Evolutionary conservation across 257 asterid species (phyloP).

Genomic region (Anisodus acutangulus): DNA sequence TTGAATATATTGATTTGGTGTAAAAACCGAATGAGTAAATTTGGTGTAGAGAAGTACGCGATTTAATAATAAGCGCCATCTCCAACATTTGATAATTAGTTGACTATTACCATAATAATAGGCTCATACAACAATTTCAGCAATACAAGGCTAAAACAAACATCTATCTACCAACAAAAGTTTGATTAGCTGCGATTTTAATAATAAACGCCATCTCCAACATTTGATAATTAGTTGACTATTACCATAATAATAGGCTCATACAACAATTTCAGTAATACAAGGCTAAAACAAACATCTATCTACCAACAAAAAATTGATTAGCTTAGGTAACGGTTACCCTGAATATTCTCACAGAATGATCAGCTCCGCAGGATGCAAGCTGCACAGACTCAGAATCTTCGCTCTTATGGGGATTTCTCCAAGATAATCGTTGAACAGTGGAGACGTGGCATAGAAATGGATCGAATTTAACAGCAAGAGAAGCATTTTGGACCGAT

Average conservation of each 20-base stretch:
- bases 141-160: not conserved
- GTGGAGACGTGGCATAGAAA: conserved; percentile 78
- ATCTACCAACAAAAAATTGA: conserved; percentile 20
- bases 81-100: not conserved
- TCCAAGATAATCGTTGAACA: conserved; percentile 78
- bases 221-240: not conserved
- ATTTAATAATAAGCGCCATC: not conserved
- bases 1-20: not conserved
- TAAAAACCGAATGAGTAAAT: not conserved
- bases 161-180: conserved; percentile 25
- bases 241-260: not conserved
- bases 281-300: conserved; percentile 12
- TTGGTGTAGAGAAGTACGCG: not conserved
- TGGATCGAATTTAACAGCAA: conserved; percentile 61
- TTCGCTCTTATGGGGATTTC: conserved; percentile 42
- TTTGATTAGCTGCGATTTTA: not conserved
- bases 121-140: not conserved
- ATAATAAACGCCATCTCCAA: not conserved
- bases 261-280: not conserved
- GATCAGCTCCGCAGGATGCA: conserved; percentile 95
- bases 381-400: conserved; percentile 57
- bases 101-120: not conserved
- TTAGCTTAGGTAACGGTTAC: conserved; percentile 34
- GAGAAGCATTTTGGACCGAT: conserved; percentile 47
- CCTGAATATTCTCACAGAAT: conserved; percentile 77